Evolutionary conservation across 148 eudicot genomes (phyloP).

Genomic region (Drosera capensis): DNA sequence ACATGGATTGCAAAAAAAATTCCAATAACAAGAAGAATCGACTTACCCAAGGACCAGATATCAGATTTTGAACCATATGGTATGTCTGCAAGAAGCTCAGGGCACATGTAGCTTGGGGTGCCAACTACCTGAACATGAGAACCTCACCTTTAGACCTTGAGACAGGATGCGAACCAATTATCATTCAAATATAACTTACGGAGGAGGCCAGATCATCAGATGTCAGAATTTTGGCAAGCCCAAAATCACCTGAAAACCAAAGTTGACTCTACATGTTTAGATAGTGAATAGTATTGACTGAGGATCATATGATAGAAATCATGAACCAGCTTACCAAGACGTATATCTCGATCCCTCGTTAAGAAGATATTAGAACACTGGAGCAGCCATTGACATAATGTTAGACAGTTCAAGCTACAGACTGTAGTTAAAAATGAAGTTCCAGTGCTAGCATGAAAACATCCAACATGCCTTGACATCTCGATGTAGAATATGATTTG

Average conservation of each 20-base stretch:
- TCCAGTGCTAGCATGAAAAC: not conserved
- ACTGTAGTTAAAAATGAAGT: not conserved
- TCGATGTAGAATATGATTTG: conserved; percentile 84
- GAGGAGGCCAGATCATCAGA: conserved; percentile 95
- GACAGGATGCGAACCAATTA: conserved; percentile 1
- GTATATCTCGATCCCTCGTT: conserved; percentile 75
- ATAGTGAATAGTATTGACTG: not conserved
- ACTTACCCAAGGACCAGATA: conserved; percentile 91
- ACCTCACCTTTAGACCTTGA: not conserved
- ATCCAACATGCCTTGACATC: conserved; percentile 69
- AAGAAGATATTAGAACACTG: conserved; percentile 97
- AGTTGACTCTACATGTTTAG: not conserved
- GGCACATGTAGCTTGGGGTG: conserved; percentile 99
- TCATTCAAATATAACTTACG: conserved; percentile 34
- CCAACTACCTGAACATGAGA: conserved; percentile 93
- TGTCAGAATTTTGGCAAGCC: conserved; percentile 86
- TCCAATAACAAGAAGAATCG: conserved; percentile 4
- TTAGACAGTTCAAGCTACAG: conserved; percentile 7
- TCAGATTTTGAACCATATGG: conserved; percentile 99
- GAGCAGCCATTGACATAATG: no score
- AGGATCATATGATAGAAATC: conserved; percentile 1
- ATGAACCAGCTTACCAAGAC: conserved; percentile 51
- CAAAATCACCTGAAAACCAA: conserved; percentile 82
- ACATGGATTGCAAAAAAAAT: not conserved
- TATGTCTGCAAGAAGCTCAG: conserved; percentile 97